Conservation (phyloP, 2,329 filamentous ascomycete genomes). For the Dothideomycetidae sp. region DNA sequence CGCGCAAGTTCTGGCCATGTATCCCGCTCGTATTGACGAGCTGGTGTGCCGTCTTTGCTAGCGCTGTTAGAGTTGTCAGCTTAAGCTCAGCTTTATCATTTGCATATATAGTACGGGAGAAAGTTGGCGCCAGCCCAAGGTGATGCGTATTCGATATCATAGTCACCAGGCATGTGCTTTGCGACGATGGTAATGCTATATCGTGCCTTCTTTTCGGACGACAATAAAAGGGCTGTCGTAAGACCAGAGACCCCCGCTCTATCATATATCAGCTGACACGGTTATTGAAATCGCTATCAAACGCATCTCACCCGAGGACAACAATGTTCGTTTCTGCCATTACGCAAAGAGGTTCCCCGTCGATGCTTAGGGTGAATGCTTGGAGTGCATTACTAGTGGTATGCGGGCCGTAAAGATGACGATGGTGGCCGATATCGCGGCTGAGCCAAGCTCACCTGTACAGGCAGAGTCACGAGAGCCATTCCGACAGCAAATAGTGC, state of each 20-base stretch:
- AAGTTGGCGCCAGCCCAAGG: conserved; percentile 81
- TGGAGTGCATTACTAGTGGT: too few species aligned
- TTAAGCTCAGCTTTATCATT: conserved; percentile 8
- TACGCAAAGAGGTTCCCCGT: too few species aligned
- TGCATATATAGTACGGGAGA: conserved; percentile 34
- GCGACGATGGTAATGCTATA: conserved; percentile 57
- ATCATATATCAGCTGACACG: not conserved
- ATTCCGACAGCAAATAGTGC: too few species aligned
- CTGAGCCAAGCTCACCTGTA: too few species aligned
- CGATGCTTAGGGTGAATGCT: too few species aligned
- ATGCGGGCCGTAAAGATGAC: too few species aligned
- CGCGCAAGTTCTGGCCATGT: conserved; percentile 32
- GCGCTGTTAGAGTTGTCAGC: conserved; percentile 4
- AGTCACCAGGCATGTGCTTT: conserved; percentile 89
- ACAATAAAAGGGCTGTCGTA: conserved; percentile 49
- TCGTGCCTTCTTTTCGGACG: conserved; percentile 37
- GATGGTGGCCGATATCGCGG: too few species aligned
- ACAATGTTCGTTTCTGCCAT: conserved; percentile 25
- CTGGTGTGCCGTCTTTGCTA: conserved; percentile 24
- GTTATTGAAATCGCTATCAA: conserved; percentile 1
- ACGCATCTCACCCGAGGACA: conserved; percentile 31
- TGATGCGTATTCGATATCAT: conserved; percentile 81
- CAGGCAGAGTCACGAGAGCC: too few species aligned
- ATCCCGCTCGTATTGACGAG: conserved; percentile 28
- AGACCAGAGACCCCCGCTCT: conserved; percentile 53